These are phyloP conservation scores for Herpotrichia juniperi DNA, from an alignment of 2,329 filamentous ascomycete genomes.

Conservation along the genomic window DNA sequence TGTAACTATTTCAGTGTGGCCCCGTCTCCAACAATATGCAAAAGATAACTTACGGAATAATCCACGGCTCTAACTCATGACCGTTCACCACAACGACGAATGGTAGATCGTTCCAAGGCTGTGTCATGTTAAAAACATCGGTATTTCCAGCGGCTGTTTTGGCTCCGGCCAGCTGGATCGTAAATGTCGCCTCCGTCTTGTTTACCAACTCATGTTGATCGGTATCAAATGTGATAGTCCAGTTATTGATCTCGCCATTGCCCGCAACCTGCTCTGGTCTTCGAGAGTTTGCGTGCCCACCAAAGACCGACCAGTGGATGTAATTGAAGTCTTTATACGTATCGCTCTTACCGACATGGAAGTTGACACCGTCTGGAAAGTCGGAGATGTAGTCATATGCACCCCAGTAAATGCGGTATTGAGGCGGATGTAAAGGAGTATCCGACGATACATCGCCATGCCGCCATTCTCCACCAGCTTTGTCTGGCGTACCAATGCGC, in stretches of 20 bases:
- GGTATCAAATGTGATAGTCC: conserved; percentile 62
- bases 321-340: conserved; percentile 63
- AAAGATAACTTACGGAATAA: conserved; percentile 58
- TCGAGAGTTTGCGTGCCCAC: conserved; percentile 58
- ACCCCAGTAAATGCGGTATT: conserved; percentile 68
- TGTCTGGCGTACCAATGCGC: conserved; percentile 68
- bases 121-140: conserved; percentile 61
- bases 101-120: conserved; percentile 60
- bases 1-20: conserved; percentile 21
- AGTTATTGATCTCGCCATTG: conserved; percentile 57
- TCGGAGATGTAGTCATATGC: conserved; percentile 65
- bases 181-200: conserved; percentile 60
- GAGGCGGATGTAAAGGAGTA: conserved; percentile 55
- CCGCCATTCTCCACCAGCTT: conserved; percentile 64
- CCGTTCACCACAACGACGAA: conserved; percentile 59
- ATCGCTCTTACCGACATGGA: conserved; percentile 61
- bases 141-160: conserved; percentile 69
- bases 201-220: conserved; percentile 48
- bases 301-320: conserved; percentile 70
- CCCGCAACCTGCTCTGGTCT: conserved; percentile 49
- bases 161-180: conserved; percentile 66
- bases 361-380: conserved; percentile 65
- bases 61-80: conserved; percentile 56
- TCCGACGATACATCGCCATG: conserved; percentile 62
- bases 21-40: no score